A percentile compares a stretch with the other conserved stretches of the same genome.
phyloP scores from a whole-genome alignment of 2,329 filamentous ascomycete genomes.

The Cladorrhinum sp. region DNA sequence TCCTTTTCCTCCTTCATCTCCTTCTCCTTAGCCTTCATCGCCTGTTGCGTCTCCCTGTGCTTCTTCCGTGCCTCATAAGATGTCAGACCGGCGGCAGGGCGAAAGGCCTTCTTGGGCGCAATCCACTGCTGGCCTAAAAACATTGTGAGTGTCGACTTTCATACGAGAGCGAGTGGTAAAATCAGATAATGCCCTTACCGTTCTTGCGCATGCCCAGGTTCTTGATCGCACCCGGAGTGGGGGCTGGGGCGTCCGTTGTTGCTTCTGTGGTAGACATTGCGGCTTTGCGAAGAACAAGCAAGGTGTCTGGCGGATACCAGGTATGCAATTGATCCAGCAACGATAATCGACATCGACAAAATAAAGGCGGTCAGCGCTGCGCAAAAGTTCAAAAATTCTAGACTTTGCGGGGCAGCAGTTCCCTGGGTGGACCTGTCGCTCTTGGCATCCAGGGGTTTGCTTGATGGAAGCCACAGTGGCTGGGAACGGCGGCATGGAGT shows the following conservation, averaged over 20 bases:
- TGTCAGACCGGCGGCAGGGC: conserved; percentile 72
- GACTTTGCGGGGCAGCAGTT: not conserved
- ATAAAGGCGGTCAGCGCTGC: conserved; percentile 3
- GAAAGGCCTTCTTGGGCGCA: conserved; percentile 75
- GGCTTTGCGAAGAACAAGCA: not conserved
- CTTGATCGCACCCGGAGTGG: conserved; percentile 38
- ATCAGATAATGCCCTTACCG: conserved; percentile 51
- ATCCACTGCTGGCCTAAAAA: conserved; percentile 91
- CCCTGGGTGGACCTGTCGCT: not conserved
- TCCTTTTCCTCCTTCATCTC: conserved; percentile 97
- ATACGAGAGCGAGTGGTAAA: not conserved
- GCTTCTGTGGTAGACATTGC: conserved; percentile 44
- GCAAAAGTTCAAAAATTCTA: conserved; percentile 1
- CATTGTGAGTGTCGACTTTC: not conserved
- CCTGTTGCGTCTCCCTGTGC: conserved; percentile 64
- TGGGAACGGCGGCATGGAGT: not conserved
- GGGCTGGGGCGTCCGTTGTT: conserved; percentile 31
- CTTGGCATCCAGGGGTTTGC: not conserved
- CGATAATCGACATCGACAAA: not conserved
- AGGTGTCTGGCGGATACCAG: conserved; percentile 1
- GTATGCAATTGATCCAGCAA: not conserved
- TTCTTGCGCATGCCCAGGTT: conserved; percentile 74
- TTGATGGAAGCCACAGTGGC: not conserved
- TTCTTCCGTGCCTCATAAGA: conserved; percentile 75
- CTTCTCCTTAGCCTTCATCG: conserved; percentile 90